Conservation (phyloP, 495 filamentous ascomycete species). For the Aspergillus hancockii region DNA sequence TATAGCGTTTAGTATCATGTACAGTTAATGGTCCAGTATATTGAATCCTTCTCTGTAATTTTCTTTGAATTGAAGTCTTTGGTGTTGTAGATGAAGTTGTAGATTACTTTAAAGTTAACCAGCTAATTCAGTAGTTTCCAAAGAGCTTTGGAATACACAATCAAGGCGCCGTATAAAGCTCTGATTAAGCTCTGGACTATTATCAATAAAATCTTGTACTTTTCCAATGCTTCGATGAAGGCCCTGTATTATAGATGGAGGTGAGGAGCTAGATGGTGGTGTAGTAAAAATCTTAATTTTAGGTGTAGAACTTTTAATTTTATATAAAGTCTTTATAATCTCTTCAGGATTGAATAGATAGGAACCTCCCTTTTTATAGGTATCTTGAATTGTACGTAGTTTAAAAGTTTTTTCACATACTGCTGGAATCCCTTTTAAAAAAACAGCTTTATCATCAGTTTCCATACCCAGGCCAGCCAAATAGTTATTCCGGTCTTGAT, state of each 20-base stretch:
- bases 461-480: background rate
- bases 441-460: background rate
- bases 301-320: background rate
- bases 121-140: background rate
- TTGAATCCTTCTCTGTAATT: no score
- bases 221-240: background rate
- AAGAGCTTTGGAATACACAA: background rate
- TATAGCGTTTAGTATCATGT: no score
- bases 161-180: slow-evolving; percentile 2
- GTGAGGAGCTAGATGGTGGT: slow-evolving; percentile 3
- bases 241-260: background rate
- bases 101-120: background rate
- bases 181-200: background rate
- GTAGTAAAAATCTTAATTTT: slow-evolving; percentile 1
- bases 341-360: background rate
- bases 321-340: background rate
- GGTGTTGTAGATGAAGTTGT: no score
- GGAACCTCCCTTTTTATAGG: background rate
- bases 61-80: no score
- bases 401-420: background rate
- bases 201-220: slow-evolving; percentile 1
- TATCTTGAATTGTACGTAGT: slow-evolving; percentile 2
- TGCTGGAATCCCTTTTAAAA: background rate
- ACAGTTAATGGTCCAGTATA: no score
- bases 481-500: background rate